These are phyloP conservation scores for Musa balbisiana DNA, from an alignment of 202 grass and related monocot genomes.

Conservation along the genomic window DNA sequence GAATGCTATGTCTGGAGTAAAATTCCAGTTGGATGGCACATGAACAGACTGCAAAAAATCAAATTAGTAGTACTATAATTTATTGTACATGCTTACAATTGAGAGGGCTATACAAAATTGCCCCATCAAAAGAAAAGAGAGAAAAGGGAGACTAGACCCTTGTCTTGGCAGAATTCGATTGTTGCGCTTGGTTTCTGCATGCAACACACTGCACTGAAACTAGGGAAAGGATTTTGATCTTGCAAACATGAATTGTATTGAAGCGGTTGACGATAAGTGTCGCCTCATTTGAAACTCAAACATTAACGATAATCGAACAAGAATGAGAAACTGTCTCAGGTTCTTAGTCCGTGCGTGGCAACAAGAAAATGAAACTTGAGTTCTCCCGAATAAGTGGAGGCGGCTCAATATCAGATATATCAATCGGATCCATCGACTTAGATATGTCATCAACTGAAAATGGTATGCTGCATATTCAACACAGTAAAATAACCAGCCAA, in stretches of 20 bases:
- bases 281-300: not conserved
- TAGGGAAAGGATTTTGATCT: not conserved
- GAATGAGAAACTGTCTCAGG: not conserved
- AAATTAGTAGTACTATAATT: not conserved
- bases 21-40: not conserved
- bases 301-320: not conserved
- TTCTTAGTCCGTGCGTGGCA: conserved; percentile 65
- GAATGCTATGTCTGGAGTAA: not conserved
- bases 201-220: not conserved
- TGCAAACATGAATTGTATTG: not conserved
- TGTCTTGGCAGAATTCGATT: not conserved
- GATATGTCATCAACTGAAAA: conserved; percentile 99
- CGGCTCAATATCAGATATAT: conserved; percentile 84
- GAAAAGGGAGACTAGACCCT: not conserved
- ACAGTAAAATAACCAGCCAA: conserved; percentile 15
- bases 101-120: not conserved
- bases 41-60: not conserved
- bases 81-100: not conserved
- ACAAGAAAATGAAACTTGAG: conserved; percentile 82
- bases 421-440: conserved; percentile 95
- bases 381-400: conserved; percentile 86
- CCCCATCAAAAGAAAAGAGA: not conserved
- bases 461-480: conserved; percentile 65
- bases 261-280: not conserved
- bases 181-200: not conserved